Evolutionary conservation across 495 filamentous ascomycete species (phyloP), one percentile per base, ranked within the genome.

Genomic region (Neurospora intermedia): DNA sequence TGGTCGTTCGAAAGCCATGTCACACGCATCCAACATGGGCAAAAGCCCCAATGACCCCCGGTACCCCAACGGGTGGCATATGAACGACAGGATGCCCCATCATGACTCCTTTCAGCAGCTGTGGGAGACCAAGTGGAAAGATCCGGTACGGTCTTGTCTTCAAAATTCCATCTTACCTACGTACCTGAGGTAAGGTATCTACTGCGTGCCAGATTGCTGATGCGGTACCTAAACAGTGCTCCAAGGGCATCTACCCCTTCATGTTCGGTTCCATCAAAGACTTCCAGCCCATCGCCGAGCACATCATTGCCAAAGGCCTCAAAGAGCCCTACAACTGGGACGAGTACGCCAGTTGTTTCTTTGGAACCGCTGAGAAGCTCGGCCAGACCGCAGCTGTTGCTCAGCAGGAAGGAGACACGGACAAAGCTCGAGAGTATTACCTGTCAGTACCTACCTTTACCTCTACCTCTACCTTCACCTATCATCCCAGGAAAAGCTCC

Each of bases 91-190:
- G 0, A 66, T 66, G 27, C 27, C 54, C 15, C 91, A 93, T 78
- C 89, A 93, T 76, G 85, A 88, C 23, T 90, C 87, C 13, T 91
- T 91, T 78, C 82, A 89, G 78, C 84, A 87, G 71, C 81, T 93
- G 27, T 93, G 91, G 91, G 89, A 92, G 81, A 89, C 88, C 2
- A 92, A 92, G 79, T 93, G 90, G 91, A 91, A 90, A 80, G 82
- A 83, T 66, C 87, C 86, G 20, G 91, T 91, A 77, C 0, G 6
- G 54, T 35, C 7, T 7, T 54, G 71, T 40, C 18, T 16, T 27
- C 27, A 2, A 27, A 1, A 27, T 27, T 27, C 27, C 2, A 27
- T 27, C 2, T 27, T 27, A 27, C 27, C 27, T 27, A 27, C 27
- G 2, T 2, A 27, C 27, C 1, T 27, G 1, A 1, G 27, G 27